These are phyloP conservation scores for Physcomitrium patens DNA, from an alignment of 225 moss, liverwort and hornwort genomes.

Conservation along the genomic window DNA sequence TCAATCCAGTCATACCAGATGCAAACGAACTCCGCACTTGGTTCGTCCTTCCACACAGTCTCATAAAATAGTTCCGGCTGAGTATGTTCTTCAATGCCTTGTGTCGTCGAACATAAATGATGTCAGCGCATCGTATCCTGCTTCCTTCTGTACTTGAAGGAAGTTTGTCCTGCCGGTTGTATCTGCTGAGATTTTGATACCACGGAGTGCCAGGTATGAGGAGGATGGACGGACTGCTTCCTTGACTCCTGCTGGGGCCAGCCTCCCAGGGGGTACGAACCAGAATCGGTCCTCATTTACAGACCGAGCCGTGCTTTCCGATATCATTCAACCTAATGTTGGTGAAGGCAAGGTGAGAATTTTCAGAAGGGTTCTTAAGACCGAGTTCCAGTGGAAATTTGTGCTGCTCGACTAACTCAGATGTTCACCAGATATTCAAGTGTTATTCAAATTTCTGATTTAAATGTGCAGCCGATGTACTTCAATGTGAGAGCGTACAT, in stretches of 20 bases:
- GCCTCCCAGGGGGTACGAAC: constrained; percentile 56
- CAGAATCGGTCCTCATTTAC: constrained; percentile 44
- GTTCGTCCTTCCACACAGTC: constrained; percentile 31
- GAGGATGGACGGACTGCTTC: constrained; percentile 51
- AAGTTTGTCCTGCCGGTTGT: not conserved
- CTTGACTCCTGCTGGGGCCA: constrained; percentile 74
- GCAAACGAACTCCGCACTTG: constrained; percentile 59
- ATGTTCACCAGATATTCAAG: too few species aligned
- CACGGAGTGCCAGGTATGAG: constrained; percentile 55
- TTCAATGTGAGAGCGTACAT: constrained; percentile 85
- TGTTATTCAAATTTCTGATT: not conserved
- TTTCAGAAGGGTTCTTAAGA: not conserved
- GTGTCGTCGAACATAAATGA: too few species aligned
- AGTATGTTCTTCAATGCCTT: too few species aligned
- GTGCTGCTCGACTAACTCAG: too few species aligned
- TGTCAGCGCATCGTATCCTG: too few species aligned
- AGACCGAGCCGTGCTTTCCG: constrained; percentile 65
- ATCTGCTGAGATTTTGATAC: not conserved
- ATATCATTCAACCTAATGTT: constrained; percentile 55
- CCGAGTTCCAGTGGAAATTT: fast-evolving
- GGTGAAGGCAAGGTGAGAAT: constrained; percentile 62
- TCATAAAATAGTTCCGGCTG: fast-evolving
- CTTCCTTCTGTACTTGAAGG: too few species aligned
- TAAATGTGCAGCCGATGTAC: constrained; percentile 62
- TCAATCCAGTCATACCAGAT: constrained; percentile 68